Evolutionary conservation across 2,329 filamentous ascomycete species (phyloP).

Genomic region (Pestalotiopsis fici): DNA sequence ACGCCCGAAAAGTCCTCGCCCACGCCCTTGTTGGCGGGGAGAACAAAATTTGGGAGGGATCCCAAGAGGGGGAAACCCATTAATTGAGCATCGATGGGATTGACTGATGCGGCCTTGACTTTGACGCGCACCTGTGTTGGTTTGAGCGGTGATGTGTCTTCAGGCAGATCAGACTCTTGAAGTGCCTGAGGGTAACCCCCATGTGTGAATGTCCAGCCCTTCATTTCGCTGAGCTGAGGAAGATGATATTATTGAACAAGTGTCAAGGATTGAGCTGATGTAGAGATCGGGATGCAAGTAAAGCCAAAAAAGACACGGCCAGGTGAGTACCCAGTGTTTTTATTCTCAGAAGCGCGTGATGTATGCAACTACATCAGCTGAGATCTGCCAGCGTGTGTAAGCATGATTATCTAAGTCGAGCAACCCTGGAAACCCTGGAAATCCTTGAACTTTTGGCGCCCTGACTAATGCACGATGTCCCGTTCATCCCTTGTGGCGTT

Average conservation of each 20-base stretch:
- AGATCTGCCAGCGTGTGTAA: no score
- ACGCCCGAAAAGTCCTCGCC: not conserved
- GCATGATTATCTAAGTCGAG: no score
- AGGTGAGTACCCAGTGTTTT: no score
- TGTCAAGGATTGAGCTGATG: not conserved
- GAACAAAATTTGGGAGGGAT: not conserved
- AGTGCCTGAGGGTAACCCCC: slow-evolving; percentile 2
- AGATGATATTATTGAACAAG: no score
- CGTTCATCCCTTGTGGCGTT: no score
- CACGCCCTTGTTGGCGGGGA: not conserved
- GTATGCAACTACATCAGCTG: no score
- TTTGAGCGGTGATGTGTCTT: not conserved
- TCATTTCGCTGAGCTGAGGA: no score
- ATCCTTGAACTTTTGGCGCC: no score
- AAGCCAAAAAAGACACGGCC: no score
- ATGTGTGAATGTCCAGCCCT: slow-evolving; percentile 6
- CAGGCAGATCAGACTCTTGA: not conserved
- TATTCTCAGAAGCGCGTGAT: no score
- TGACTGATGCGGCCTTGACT: not conserved
- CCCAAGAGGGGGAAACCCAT: not conserved
- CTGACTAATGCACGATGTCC: no score
- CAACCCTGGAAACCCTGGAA: no score
- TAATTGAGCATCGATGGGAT: not conserved
- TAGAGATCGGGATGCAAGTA: not conserved
- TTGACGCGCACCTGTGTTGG: not conserved